Base-by-base conservation (phyloP, 108 stramenopile genomes). In the Pseudonitzschia delicatissima region DNA sequence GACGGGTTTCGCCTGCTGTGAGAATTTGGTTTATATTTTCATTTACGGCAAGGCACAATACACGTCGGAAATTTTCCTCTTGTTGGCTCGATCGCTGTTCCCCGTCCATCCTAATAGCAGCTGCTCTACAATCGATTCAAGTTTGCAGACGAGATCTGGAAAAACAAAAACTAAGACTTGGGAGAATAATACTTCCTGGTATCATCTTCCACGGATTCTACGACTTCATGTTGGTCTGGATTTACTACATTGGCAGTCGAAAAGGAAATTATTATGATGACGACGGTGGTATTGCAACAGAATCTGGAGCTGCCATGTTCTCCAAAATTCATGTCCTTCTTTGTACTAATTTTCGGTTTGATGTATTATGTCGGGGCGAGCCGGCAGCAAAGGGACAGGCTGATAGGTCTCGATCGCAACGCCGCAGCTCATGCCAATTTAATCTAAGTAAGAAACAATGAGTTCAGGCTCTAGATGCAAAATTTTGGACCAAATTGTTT, bases 21-120 rank as follows among this genome's bases (percentile, higher is more conserved):
- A 94, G 72, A 89, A 94, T 68, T 37, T 94, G 55, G 77, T 94
- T 2, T 88, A 91, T 49, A 86, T 94, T 29, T 87, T 94, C 64
- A 59, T 94, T n/a, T 94, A 94, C 70, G 85, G 78, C 34, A 68
- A 67, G 23, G 36, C 45, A 3, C 55, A 52, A 20, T 62, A 66
- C 62, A 67, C 64, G 63, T 76, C 66, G 44, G 69, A 91, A 74
- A 80, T 94, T 2, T 64, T 75, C 23, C 82, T 87, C 12, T 74
- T 94, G 7, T n/a, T 91, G 21, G 81, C 81, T 17, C 76, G 93
- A 28, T 76, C 77, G 31, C 49, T 89, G 15, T 89, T 94, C 58
- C 93, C 92, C 0, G 77, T 90, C 35, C 93, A 94, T 45, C 88
- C 93, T n/a, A n/a, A 73, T 94, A 23, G 83, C 82, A 28, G 90